Evolutionary conservation across 345 rosid genomes (phyloP).

Genomic region (Orychophragmus violaceus): DNA sequence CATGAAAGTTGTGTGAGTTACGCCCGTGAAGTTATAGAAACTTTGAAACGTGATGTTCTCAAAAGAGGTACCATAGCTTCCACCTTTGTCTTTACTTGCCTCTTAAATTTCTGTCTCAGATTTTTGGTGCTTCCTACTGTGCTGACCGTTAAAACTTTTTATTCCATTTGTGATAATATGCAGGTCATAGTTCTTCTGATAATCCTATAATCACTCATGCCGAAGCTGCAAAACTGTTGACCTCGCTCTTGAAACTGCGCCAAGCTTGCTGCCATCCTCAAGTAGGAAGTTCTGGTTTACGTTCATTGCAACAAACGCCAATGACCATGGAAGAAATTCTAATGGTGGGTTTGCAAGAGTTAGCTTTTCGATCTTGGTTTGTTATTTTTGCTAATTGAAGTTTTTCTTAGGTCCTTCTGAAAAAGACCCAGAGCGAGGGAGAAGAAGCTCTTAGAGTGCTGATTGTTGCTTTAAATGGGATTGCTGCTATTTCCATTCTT

Average conservation of each 20-base stretch:
- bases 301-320: slow-evolving; percentile 85
- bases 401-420: slow-evolving; percentile 65
- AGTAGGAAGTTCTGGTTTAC: slow-evolving; percentile 94
- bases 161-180: background rate
- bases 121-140: background rate
- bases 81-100: slow-evolving; percentile 5
- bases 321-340: slow-evolving; percentile 96
- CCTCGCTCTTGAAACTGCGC: slow-evolving; percentile 92
- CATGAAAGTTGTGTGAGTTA: slow-evolving; percentile 91
- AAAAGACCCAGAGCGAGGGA: slow-evolving; percentile 90
- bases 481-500: slow-evolving; percentile 85
- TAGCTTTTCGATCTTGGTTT: background rate
- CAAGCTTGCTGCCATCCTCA: slow-evolving; percentile 99
- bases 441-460: slow-evolving; percentile 87
- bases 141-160: background rate
- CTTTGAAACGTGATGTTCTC: slow-evolving; percentile 70
- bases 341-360: slow-evolving; percentile 43
- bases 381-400: slow-evolving; percentile 18
- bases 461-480: slow-evolving; percentile 86
- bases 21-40: slow-evolving; percentile 81
- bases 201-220: slow-evolving; percentile 65
- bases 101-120: background rate
- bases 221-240: slow-evolving; percentile 81
- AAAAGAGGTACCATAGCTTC: slow-evolving; percentile 62
- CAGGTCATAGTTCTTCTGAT: slow-evolving; percentile 47